Percentiles rank a stretch among this genome's conserved stretches.
These are phyloP conservation scores for Sphaerulina vaccinii DNA, from an alignment of 2,329 filamentous ascomycete genomes.

Conservation along the genomic window DNA sequence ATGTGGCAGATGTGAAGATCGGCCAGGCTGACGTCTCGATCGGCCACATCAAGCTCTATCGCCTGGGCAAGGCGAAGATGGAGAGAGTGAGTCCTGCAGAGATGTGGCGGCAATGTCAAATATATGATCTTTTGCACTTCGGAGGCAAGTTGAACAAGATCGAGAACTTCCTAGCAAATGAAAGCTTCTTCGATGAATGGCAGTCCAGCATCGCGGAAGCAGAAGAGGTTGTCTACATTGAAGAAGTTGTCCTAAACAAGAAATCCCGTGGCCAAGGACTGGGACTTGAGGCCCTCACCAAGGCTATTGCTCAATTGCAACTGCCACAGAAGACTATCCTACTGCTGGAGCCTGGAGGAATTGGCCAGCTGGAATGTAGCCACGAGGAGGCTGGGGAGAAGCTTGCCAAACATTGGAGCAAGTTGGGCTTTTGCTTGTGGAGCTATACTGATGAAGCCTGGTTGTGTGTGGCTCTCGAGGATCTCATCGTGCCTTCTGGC, in stretches of 20 bases:
- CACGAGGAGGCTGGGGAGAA: constrained; percentile 18
- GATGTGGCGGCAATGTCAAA: constrained; percentile 18
- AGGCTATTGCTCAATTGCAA: constrained; percentile 6
- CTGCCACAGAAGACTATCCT: constrained; percentile 13
- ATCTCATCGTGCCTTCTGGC: not conserved
- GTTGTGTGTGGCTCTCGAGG: constrained; percentile 19
- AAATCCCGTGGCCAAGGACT: constrained; percentile 9
- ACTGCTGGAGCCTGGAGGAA: constrained; percentile 21
- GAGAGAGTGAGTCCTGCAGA: not conserved
- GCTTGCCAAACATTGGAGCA: constrained; percentile 23
- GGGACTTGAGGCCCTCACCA: constrained; percentile 15
- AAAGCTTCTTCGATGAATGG: constrained; percentile 14
- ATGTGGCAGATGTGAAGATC: not conserved
- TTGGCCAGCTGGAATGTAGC: constrained; percentile 3
- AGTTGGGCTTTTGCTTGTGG: constrained; percentile 24
- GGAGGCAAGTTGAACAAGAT: constrained; percentile 22
- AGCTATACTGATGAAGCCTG: constrained; percentile 27
- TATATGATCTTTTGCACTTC: constrained; percentile 14
- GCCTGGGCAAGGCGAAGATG: constrained; percentile 12
- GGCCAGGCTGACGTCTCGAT: not conserved
- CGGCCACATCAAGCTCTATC: constrained; percentile 15
- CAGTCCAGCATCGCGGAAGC: constrained; percentile 16
- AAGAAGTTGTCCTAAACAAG: constrained; percentile 1
- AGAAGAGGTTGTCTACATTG: constrained; percentile 13
- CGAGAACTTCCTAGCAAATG: constrained; percentile 26